phyloP scores from a whole-genome alignment of 164 flowering plant genomes.

The Annona squamosa region DNA sequence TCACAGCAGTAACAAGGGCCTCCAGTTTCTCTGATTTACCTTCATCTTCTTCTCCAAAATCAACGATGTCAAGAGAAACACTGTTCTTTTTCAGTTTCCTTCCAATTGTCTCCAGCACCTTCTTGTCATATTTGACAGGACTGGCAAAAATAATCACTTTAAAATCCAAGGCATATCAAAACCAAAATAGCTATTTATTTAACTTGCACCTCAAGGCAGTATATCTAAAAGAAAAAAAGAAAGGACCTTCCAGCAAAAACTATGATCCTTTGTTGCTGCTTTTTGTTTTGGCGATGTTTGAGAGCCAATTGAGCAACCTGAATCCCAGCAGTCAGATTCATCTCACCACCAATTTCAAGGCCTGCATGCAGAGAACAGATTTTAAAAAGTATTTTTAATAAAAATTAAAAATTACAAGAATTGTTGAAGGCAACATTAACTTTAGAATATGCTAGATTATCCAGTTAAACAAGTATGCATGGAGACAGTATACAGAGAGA shows the following conservation, averaged over 20 bases:
- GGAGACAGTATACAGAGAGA: no score
- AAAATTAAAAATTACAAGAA: no score
- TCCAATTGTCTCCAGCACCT: constrained; percentile 78
- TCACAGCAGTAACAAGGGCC: constrained; percentile 77
- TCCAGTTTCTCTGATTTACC: constrained; percentile 85
- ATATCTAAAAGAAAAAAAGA: neutral
- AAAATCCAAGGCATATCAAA: neutral
- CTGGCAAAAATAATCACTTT: constrained; percentile 22
- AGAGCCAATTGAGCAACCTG: constrained; percentile 95
- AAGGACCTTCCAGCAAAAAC: constrained; percentile 95
- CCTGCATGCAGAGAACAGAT: constrained; percentile 30
- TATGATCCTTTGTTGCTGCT: constrained; percentile 90
- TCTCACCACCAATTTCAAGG: constrained; percentile 83
- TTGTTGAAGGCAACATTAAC: no score
- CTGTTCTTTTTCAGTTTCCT: constrained; percentile 85
- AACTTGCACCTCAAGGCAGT: neutral
- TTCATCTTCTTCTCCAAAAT: constrained; percentile 91
- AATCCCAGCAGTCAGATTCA: constrained; percentile 83
- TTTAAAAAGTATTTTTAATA: no score
- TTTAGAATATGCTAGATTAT: no score
- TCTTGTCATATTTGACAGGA: constrained; percentile 84
- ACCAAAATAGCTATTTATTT: neutral
- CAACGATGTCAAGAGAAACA: constrained; percentile 88
- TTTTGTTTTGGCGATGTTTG: constrained; percentile 93
- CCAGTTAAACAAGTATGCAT: no score